phyloP scores from a whole-genome alignment of 208 protist genomes.

The Lotmaria passim region DNA sequence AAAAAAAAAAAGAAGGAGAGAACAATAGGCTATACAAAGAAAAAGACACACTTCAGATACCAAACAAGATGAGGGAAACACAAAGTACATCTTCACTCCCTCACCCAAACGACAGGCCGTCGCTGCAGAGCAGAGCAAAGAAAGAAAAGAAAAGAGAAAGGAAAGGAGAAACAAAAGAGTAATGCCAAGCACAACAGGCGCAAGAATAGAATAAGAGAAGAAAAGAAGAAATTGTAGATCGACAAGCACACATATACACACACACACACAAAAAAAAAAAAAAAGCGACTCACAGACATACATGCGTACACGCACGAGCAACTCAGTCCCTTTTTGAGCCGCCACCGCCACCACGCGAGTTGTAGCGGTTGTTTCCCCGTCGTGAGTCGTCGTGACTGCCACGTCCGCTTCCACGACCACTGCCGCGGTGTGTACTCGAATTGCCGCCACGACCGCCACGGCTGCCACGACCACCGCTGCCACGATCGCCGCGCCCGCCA shows the following conservation, averaged over 20 bases:
- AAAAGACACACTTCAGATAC: too few relatives aligned
- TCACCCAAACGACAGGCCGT: too few relatives aligned
- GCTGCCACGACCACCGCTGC: neutral
- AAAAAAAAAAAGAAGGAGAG: too few relatives aligned
- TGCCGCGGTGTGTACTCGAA: neutral
- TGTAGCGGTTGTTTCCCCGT: slow-evolving; percentile 21
- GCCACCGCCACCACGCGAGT: slow-evolving; percentile 11
- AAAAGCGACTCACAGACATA: neutral
- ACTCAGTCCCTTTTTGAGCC: slow-evolving; percentile 12
- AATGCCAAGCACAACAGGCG: neutral
- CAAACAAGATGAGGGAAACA: too few relatives aligned
- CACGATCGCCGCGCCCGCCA: neutral
- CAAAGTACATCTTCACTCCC: too few relatives aligned
- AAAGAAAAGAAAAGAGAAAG: neutral
- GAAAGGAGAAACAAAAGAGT: neutral
- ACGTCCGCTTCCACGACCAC: slow-evolving; percentile 8
- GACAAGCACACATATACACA: slow-evolving; percentile 18
- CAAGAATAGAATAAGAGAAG: neutral
- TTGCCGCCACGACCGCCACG: slow-evolving; percentile 14
- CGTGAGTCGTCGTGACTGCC: slow-evolving; percentile 13
- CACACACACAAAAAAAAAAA: slow-evolving; percentile 21
- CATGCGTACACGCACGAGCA: neutral
- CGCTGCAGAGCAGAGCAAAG: neutral
- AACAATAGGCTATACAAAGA: too few relatives aligned
- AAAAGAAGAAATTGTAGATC: too few relatives aligned